Conservation (phyloP, 495 filamentous ascomycete genomes). For the Neurospora africana region DNA sequence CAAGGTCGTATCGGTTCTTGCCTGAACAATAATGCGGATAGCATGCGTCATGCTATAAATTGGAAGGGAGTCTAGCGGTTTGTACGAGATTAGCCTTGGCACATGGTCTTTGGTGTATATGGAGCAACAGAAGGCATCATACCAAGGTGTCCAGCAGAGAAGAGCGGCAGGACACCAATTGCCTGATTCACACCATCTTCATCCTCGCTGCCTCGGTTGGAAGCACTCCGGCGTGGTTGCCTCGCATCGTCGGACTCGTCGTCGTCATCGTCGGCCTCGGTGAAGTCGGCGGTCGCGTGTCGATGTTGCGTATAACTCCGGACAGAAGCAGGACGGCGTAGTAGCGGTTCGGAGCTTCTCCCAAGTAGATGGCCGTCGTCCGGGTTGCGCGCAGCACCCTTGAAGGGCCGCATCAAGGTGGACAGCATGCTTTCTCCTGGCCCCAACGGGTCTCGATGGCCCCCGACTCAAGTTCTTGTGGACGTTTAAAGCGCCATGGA, state of each 20-base stretch:
- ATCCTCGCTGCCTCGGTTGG: slow-evolving; percentile 30
- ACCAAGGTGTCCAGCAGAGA: slow-evolving; percentile 76
- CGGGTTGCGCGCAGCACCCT: slow-evolving; percentile 16
- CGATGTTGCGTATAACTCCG: slow-evolving; percentile 29
- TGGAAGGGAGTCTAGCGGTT: slow-evolving; percentile 45
- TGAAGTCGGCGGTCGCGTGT: slow-evolving; percentile 48
- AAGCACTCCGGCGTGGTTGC: slow-evolving; percentile 13
- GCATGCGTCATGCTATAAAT: slow-evolving; percentile 85
- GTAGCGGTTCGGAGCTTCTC: slow-evolving; percentile 1
- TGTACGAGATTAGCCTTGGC: neutral
- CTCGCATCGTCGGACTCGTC: slow-evolving; percentile 35
- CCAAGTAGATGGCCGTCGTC: slow-evolving; percentile 3
- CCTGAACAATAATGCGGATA: slow-evolving; percentile 69
- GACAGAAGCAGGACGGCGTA: slow-evolving; percentile 18
- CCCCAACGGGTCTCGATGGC: neutral
- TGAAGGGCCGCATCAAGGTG: slow-evolving; percentile 31
- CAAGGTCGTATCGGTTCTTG: slow-evolving; percentile 79
- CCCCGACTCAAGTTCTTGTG: neutral
- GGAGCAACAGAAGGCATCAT: slow-evolving; percentile 5
- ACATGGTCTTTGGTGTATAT: neutral
- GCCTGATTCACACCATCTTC: slow-evolving; percentile 43
- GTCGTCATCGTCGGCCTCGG: slow-evolving; percentile 42
- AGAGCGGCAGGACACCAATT: slow-evolving; percentile 66
- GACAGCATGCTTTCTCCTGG: slow-evolving; percentile 28
- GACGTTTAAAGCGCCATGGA: slow-evolving; percentile 20